Percentiles rank a stretch among this genome's conserved stretches.
Evolutionary conservation across 768 basidiomycete genomes (phyloP).

Genomic region (Tricholoma saponaceum): DNA sequence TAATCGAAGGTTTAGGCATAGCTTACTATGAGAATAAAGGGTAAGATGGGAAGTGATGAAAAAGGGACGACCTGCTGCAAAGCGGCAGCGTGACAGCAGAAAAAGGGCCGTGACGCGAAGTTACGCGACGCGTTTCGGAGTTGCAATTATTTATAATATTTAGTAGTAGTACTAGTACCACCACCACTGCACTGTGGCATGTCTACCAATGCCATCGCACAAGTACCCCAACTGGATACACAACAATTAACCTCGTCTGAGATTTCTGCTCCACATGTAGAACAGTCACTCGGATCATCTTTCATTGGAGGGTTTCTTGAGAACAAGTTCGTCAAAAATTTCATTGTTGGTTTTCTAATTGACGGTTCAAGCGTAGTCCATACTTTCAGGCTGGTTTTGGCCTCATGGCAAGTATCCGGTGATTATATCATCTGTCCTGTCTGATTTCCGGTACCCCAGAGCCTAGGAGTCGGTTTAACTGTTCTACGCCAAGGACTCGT

Average conservation of each 20-base stretch:
- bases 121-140: constrained; percentile 20
- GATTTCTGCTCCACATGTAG: constrained; percentile 7
- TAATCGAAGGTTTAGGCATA: constrained; percentile 10
- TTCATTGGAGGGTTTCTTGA: constrained; percentile 39
- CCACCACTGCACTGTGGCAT: too few relatives aligned
- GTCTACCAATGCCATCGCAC: not conserved
- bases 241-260: not conserved
- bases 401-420: constrained; percentile 67
- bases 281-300: constrained; percentile 19
- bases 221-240: not conserved
- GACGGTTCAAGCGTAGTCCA: constrained; percentile 58
- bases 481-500: constrained; percentile 67
- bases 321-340: constrained; percentile 57
- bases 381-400: constrained; percentile 99
- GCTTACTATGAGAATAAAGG: constrained; percentile 5
- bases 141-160: not conserved
- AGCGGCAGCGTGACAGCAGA: constrained; percentile 16
- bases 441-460: constrained; percentile 43
- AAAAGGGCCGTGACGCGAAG: constrained; percentile 7
- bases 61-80: constrained; percentile 7
- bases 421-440: too few relatives aligned
- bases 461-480: constrained; percentile 84
- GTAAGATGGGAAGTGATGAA: constrained; percentile 8
- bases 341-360: constrained; percentile 1
- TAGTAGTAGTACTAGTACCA: too few relatives aligned